phyloP scores from a whole-genome alignment of 179 eudicot species.

The Spinacia oleracea region DNA sequence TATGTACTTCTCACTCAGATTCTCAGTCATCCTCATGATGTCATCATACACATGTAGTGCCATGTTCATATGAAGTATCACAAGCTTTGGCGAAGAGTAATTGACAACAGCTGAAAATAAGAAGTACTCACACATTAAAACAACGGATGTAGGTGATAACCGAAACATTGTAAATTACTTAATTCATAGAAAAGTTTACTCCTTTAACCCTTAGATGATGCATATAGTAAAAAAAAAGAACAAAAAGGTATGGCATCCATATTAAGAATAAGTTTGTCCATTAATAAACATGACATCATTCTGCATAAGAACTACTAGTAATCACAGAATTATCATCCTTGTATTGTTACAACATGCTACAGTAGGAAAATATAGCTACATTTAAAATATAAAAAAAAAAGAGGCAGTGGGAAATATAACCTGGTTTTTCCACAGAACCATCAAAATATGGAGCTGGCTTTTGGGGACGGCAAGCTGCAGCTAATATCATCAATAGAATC shows the following conservation, averaged over 20 bases:
- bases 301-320: not conserved
- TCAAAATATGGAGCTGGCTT: constrained; percentile 60
- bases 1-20: constrained; percentile 86
- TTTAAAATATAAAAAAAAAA: too few relatives aligned
- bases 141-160: not conserved
- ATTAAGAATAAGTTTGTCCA: not conserved
- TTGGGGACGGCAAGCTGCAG: constrained; percentile 75
- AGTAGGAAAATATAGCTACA: not conserved
- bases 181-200: not conserved
- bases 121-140: not conserved
- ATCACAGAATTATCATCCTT: not conserved
- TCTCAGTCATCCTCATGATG: constrained; percentile 99
- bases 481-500: constrained; percentile 77
- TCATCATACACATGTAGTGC: constrained; percentile 98
- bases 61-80: constrained; percentile 98
- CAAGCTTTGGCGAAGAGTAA: constrained; percentile 89
- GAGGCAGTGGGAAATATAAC: constrained; percentile 30
- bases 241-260: too few relatives aligned
- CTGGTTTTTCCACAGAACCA: constrained; percentile 83
- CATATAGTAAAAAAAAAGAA: not conserved
- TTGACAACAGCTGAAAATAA: constrained; percentile 41
- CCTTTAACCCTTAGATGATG: not conserved
- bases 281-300: not conserved
- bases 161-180: not conserved
- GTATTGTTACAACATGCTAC: not conserved